Conservation (phyloP, 1,139 yeast genomes). For the Arxiozyma bovina region DNA sequence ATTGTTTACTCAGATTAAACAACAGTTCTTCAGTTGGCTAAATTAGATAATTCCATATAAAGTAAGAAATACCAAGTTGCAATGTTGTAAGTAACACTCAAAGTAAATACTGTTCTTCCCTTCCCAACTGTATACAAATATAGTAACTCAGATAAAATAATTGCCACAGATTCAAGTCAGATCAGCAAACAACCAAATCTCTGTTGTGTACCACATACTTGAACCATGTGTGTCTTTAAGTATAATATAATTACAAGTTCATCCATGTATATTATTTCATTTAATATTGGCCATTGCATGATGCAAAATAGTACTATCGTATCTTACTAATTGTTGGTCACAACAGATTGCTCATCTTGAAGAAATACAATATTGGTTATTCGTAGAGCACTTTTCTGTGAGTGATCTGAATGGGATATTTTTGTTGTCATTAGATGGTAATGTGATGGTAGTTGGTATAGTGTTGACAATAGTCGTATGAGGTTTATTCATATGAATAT, state of each 20-base stretch:
- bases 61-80: not conserved
- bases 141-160: not conserved
- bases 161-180: not conserved
- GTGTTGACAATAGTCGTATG: not conserved
- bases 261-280: not conserved
- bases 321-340: not conserved
- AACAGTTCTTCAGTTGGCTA: not conserved
- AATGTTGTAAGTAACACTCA: not conserved
- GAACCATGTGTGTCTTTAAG: not conserved
- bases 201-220: not conserved
- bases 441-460: not conserved
- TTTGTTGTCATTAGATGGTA: no score
- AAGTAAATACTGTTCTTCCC: not conserved
- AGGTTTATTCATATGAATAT: not conserved
- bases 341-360: not conserved
- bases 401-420: no score
- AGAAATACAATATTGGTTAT: no score
- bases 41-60: not conserved
- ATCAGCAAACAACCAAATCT: not conserved
- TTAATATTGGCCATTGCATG: not conserved
- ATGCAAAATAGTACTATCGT: not conserved
- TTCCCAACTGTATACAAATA: not conserved
- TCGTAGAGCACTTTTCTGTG: no score
- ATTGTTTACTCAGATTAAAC: not conserved
- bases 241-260: not conserved